Base-by-base conservation (phyloP, 2,329 filamentous ascomycete genomes). In the Cladosporium austrohemisphaericum region DNA sequence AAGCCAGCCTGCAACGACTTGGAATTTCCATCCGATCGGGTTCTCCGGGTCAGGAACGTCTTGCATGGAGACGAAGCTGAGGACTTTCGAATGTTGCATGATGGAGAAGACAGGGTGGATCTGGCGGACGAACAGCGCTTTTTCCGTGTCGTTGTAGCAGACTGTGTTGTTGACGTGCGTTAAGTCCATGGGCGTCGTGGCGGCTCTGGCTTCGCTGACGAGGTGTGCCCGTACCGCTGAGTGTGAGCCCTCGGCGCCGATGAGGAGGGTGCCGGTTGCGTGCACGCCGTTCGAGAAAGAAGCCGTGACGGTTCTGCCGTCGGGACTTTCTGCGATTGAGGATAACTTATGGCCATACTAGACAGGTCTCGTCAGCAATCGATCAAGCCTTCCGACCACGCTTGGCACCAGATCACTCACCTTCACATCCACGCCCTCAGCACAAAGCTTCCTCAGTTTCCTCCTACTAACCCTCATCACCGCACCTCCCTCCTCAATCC, bases 181-280 rank as follows among this genome's bases (percentile, higher is more conserved):
- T 48, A 10, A 16, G 8, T 20, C n/a, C n/a, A n/a, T n/a, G n/a
- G n/a, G n/a, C n/a, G n/a, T n/a, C n/a, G 45, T 9, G 22, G 19
- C 49, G n/a, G 18, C 20, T 10, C 35, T 25, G 9, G 23, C 18
- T 5, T 48, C 33, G 16, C 9, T 20, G 23, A 28, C 41, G 10
- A 50, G 47, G 7, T 18, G 26, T 19, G 35, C 33, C 20, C 47
- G 25, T 13, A 28, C 14, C 22, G 6, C 14, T 9, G 47, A 50
- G 13, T 29, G 36, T 10, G 37, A 13, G 1, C 47, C 47, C 13
- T 50, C 47, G n/a, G 79, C 83, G 1, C 93, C 93, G 0, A 81
- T 96, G 66, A 90, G 83, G 3, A 70, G 96, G 37, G 73, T 97
- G 33, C 93, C 92, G 37, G 65, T 96, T 88, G 94, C 79, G 70